A percentile compares a stretch with the other conserved stretches of the same genome.
Evolutionary conservation across 768 basidiomycete genomes (phyloP).

Genomic region (Psilocybe tampanensis): DNA sequence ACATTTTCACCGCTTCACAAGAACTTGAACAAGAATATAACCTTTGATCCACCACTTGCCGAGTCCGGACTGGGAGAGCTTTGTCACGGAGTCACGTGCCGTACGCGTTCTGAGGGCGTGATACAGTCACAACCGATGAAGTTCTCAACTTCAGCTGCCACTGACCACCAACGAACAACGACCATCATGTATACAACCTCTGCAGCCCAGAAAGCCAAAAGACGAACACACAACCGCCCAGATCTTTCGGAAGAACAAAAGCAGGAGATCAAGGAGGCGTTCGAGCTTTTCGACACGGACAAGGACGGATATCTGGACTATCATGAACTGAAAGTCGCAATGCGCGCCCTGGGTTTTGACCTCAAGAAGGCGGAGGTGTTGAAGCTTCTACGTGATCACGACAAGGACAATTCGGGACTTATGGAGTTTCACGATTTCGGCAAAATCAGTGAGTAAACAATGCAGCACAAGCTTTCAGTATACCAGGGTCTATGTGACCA

Average conservation of each 20-base stretch:
- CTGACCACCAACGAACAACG: conserved; percentile 9
- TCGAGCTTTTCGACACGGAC: conserved; percentile 98
- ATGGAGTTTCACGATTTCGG: conserved; percentile 96
- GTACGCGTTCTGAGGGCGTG: conserved; percentile 15
- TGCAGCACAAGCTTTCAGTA: neutral
- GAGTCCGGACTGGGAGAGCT: neutral
- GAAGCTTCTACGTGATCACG: conserved; percentile 90
- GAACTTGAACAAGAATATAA: neutral
- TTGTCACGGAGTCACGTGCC: conserved; percentile 21
- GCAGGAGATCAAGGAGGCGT: conserved; percentile 97
- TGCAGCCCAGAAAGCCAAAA: conserved; percentile 71
- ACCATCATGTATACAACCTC: conserved; percentile 62
- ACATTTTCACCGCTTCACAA: conserved; percentile 6
- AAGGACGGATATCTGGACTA: conserved; percentile 97
- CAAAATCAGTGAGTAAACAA: conserved; percentile 76
- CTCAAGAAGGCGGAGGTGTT: conserved; percentile 98
- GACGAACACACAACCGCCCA: conserved; percentile 74
- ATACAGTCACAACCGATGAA: conserved; percentile 12
- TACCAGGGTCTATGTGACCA: conserved; percentile 1
- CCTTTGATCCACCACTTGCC: no score
- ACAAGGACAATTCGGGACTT: conserved; percentile 77
- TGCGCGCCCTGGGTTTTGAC: conserved; percentile 97
- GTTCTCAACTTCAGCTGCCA: conserved; percentile 4
- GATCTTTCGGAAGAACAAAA: conserved; percentile 89
- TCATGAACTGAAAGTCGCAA: conserved; percentile 98